Percentiles rank a stretch among this genome's conserved stretches.
Evolutionary conservation across 2,329 filamentous ascomycete genomes (phyloP).

Genomic region (Aplosporella prunicola): DNA sequence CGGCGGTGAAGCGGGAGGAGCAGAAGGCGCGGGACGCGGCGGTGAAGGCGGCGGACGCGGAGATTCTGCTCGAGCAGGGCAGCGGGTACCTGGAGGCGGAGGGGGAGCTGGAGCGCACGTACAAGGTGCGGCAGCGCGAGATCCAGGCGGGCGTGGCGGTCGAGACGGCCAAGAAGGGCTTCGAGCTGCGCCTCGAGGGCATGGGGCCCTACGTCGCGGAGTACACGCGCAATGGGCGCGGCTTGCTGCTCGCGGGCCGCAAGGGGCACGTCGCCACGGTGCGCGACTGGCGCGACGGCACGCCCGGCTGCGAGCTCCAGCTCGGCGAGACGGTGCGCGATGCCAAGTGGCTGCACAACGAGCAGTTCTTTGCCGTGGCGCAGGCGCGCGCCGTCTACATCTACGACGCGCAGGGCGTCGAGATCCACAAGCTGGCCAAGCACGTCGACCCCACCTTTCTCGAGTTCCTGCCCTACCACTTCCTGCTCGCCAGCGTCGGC

Average conservation of each 20-base stretch:
- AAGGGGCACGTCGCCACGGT: slow-evolving; percentile 95
- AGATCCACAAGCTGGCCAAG: slow-evolving; percentile 83
- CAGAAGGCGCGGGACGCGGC: slow-evolving; percentile 72
- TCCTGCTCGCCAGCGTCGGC: slow-evolving; percentile 62
- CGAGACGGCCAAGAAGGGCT: slow-evolving; percentile 84
- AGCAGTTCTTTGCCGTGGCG: slow-evolving; percentile 87
- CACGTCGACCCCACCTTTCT: slow-evolving; percentile 87
- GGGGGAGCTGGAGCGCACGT: slow-evolving; percentile 79
- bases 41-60: slow-evolving; percentile 83
- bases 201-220: slow-evolving; percentile 83
- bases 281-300: slow-evolving; percentile 92
- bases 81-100: slow-evolving; percentile 83
- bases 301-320: slow-evolving; percentile 83
- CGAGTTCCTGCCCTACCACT: slow-evolving; percentile 95
- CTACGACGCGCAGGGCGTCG: slow-evolving; percentile 83
- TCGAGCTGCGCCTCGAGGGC: slow-evolving; percentile 68
- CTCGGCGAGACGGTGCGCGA: slow-evolving; percentile 84
- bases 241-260: slow-evolving; percentile 74
- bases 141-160: slow-evolving; percentile 65
- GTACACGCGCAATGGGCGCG: slow-evolving; percentile 81
- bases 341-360: slow-evolving; percentile 86
- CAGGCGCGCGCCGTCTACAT: slow-evolving; percentile 98
- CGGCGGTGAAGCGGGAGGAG: slow-evolving; percentile 70
- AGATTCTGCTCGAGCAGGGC: slow-evolving; percentile 83
- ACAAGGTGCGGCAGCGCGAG: slow-evolving; percentile 83